Conservation (phyloP, 805 yeast genomes). For the Candida sonorensis region DNA sequence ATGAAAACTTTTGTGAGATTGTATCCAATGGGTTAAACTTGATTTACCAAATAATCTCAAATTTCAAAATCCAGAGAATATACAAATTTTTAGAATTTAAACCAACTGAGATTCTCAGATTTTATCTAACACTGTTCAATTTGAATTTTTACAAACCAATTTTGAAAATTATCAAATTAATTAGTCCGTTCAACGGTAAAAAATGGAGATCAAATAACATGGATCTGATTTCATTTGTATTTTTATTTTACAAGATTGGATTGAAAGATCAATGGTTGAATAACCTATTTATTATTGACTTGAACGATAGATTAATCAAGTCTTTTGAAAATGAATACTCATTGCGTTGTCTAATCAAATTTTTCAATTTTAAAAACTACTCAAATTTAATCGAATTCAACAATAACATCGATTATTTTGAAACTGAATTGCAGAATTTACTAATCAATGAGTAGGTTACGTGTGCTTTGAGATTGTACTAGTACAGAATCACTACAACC, state of each 20-base stretch:
- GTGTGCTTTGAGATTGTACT: too few relatives aligned
- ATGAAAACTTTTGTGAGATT: constrained; percentile 38
- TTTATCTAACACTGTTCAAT: constrained; percentile 55
- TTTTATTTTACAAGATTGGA: constrained; percentile 63
- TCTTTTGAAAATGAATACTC: constrained; percentile 85
- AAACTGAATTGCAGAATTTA: too few relatives aligned
- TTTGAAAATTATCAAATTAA: constrained; percentile 64
- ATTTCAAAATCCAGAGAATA: constrained; percentile 68
- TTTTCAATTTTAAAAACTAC: constrained; percentile 61
- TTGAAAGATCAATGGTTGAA: constrained; percentile 84
- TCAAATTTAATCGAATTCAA: too few relatives aligned
- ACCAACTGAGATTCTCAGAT: constrained; percentile 56
- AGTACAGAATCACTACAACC: too few relatives aligned
- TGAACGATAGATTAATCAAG: constrained; percentile 65
- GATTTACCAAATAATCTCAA: constrained; percentile 47
- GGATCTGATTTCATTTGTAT: constrained; percentile 88
- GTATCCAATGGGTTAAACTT: constrained; percentile 47
- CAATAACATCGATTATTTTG: too few relatives aligned
- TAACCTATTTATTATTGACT: constrained; percentile 71
- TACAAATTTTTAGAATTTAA: constrained; percentile 54
- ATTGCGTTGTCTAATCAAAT: constrained; percentile 68
- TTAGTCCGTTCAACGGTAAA: constrained; percentile 86
- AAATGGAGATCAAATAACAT: constrained; percentile 91
- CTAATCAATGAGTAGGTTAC: too few relatives aligned
- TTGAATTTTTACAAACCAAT: constrained; percentile 59